phyloP scores from a whole-genome alignment of 2,329 filamentous ascomycete species.

The Sporothrix euskadiensis region DNA sequence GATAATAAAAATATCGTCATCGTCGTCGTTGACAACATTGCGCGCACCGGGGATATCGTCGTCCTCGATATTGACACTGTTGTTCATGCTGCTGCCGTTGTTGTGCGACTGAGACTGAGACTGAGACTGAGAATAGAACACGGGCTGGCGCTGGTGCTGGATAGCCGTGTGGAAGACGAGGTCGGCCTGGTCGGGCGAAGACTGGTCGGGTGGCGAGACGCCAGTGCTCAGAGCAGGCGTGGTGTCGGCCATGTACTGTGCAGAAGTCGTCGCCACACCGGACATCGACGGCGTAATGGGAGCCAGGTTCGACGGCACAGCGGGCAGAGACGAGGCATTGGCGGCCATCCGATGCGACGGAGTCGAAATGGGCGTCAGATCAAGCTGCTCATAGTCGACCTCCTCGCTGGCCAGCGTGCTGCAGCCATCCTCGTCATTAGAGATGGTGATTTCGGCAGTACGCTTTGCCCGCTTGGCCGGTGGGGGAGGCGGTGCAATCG shows the following conservation, averaged over 20 bases:
- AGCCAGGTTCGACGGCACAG: not conserved
- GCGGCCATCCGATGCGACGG: conserved; percentile 25
- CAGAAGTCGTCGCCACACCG: conserved; percentile 18
- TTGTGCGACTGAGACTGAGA: too few species aligned
- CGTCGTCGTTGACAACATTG: conserved; percentile 33
- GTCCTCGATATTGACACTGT: conserved; percentile 31
- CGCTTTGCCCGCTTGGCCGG: conserved; percentile 10
- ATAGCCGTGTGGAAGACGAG: conserved; percentile 35
- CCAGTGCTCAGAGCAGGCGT: conserved; percentile 29
- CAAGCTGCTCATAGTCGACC: conserved; percentile 39
- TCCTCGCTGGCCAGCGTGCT: conserved; percentile 33
- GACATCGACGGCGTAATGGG: conserved; percentile 21
- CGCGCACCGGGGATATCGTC: conserved; percentile 19
- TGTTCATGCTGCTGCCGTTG: conserved; percentile 36
- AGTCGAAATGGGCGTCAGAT: conserved; percentile 32
- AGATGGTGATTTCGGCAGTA: conserved; percentile 11
- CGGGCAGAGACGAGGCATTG: not conserved
- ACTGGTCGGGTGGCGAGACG: conserved; percentile 28
- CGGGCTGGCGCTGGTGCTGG: conserved; percentile 26
- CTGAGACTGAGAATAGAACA: not conserved
- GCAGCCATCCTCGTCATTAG: conserved; percentile 33
- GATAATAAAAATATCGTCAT: conserved; percentile 40
- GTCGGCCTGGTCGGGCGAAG: conserved; percentile 19
- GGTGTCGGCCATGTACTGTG: not conserved
- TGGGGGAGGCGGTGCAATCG: not conserved